Conservation (phyloP, 108 stramenopile species). For the Hondaea fermentalgiana region DNA sequence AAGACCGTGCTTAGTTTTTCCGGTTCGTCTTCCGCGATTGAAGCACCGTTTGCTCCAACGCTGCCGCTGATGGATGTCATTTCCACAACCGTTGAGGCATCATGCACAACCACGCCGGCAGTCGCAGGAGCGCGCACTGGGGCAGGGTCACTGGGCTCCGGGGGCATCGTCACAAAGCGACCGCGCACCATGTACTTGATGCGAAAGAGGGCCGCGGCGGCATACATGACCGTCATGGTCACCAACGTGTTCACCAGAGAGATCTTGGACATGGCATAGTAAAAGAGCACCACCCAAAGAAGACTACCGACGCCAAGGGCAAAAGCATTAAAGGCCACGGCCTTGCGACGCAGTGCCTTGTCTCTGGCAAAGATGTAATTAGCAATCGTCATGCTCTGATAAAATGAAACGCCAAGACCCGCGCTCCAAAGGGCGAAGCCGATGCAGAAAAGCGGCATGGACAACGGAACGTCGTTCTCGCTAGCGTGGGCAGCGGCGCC, state of each 20-base stretch:
- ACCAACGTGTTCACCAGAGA: background rate
- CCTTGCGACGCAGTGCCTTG: background rate
- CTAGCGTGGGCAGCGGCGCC: background rate
- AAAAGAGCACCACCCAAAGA: background rate
- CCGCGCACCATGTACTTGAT: background rate
- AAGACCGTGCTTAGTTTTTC: no score
- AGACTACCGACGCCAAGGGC: background rate
- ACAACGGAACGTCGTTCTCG: background rate
- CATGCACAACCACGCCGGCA: no score
- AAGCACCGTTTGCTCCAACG: no score
- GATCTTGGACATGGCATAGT: background rate
- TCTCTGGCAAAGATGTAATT: background rate
- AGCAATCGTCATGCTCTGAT: background rate
- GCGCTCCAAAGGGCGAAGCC: background rate
- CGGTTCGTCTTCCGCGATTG: no score
- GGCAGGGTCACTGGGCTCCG: background rate
- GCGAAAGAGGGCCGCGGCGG: background rate
- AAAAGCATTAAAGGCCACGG: background rate
- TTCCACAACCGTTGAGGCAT: no score
- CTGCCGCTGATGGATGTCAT: no score
- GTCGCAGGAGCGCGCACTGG: no score
- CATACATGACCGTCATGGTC: background rate
- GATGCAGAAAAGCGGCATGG: background rate
- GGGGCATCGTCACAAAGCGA: background rate
- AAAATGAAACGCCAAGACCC: background rate